These are phyloP conservation scores for Zhuliangozyma blackwelliae DNA, from an alignment of 1,139 yeast species.

Conservation along the genomic window DNA sequence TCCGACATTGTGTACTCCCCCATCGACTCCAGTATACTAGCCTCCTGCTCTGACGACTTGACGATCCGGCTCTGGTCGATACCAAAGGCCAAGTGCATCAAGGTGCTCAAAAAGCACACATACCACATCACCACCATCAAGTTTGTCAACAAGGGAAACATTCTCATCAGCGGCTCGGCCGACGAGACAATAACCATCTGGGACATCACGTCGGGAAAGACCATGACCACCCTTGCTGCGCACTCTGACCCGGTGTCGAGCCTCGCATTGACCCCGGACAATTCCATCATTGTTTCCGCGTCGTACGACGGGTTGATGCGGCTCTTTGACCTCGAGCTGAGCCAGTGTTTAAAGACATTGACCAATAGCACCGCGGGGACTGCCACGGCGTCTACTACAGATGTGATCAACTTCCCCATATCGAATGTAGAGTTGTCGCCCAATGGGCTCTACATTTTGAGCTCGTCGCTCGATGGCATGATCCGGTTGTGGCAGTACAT, in stretches of 20 bases:
- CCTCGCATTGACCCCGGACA: constrained; percentile 70
- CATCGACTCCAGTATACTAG: constrained; percentile 60
- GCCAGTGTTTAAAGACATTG: constrained; percentile 87
- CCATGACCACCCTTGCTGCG: constrained; percentile 80
- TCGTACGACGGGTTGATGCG: constrained; percentile 90
- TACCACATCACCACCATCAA: constrained; percentile 75
- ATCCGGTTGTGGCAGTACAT: constrained; percentile 80
- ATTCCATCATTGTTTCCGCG: constrained; percentile 79
- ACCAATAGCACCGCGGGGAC: constrained; percentile 65
- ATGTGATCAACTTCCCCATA: constrained; percentile 58
- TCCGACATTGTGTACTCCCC: constrained; percentile 76
- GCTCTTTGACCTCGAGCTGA: constrained; percentile 81
- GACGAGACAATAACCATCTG: constrained; percentile 91
- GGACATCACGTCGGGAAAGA: constrained; percentile 73
- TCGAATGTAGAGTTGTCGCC: constrained; percentile 72
- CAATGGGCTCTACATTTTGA: constrained; percentile 75
- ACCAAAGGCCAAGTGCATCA: constrained; percentile 46
- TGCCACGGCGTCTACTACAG: constrained; percentile 55
- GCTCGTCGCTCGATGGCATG: constrained; percentile 77
- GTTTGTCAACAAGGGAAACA: constrained; percentile 72
- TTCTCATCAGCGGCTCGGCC: constrained; percentile 77
- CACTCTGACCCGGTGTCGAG: constrained; percentile 89
- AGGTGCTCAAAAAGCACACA: constrained; percentile 73
- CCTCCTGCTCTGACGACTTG: constrained; percentile 84
- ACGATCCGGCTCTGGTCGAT: constrained; percentile 75